Base-by-base conservation (phyloP, 1,139 yeast species). In the Saccharomyces hybrid region DNA sequence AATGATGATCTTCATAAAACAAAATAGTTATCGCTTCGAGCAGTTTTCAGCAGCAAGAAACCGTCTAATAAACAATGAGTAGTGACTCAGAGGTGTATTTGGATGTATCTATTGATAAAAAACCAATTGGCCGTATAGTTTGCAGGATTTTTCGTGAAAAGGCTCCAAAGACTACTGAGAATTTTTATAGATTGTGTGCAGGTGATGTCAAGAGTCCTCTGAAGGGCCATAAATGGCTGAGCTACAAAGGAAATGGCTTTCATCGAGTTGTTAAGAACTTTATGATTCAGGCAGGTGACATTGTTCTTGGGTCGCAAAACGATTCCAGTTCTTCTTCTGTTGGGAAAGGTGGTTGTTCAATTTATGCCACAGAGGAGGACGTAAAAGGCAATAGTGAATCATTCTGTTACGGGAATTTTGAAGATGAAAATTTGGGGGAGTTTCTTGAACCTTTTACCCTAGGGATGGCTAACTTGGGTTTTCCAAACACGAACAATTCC, bases 201-300 rank as follows among this genome's bases (percentile, higher is more conserved):
- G 75, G 76, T 6, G 73, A 71, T 29, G 44, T 20, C 11, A 38
- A 38, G 14, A 59, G 65, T 7, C 61, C 71, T 29, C 58, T 70
- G n/a, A 69, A 69, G 25, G 68, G 66, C 27, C 57, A 58, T 9
- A 56, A 56, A 7, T 32, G 54, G 5, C 60, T 73, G 32, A 64
- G 73, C 3, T 82, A 76, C 60, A 72, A 76, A 57, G 70, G 75
- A 31, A 80, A 78, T 48, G 71, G 70, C 28, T 83, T 89, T 68
- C 89, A 86, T 62, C 74, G 93, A 54, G 82, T 87, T 0, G 77
- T 88, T 48, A 86, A 84, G 59, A 89, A 85, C 66, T 89, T 87
- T 64, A 79, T 88, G 70, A 72, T 88, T n/a, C 96, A 88, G 65
- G 86, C 85, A 4, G 96, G 96, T 42, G 93, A 85, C 63, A 64